These are phyloP conservation scores for Sarocladium brachiariae DNA, from an alignment of 2,329 filamentous ascomycete genomes.

Conservation along the genomic window DNA sequence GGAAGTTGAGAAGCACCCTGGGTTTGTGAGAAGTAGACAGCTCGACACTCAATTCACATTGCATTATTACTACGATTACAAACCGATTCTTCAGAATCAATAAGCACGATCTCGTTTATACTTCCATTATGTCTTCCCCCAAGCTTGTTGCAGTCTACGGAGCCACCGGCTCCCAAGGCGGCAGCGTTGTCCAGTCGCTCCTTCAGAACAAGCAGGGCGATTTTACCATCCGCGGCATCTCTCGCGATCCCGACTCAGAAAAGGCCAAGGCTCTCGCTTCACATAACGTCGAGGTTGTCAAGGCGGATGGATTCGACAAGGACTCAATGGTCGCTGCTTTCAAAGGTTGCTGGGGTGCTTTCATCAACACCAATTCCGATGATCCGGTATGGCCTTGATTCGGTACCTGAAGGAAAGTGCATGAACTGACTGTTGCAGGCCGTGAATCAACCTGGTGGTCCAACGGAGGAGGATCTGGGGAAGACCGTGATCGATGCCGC, in stretches of 20 bases:
- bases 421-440: conserved; percentile 12
- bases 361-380: conserved; percentile 26
- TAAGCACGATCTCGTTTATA: neutral
- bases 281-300: conserved; percentile 23
- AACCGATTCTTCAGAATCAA: neutral
- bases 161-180: conserved; percentile 24
- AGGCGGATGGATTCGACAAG: conserved; percentile 21
- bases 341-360: conserved; percentile 25
- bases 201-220: conserved; percentile 21
- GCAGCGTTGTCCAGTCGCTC: conserved; percentile 23
- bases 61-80: neutral
- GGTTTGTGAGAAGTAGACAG: neutral
- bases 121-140: conserved; percentile 18
- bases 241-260: conserved; percentile 21
- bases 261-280: conserved; percentile 20
- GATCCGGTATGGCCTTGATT: conserved; percentile 16
- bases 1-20: neutral
- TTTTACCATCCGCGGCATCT: conserved; percentile 23
- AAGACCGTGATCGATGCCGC: conserved; percentile 5
- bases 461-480: conserved; percentile 18
- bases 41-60: neutral
- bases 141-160: conserved; percentile 22
- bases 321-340: conserved; percentile 21
- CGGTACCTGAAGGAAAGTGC: conserved; percentile 3
- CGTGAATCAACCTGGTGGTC: conserved; percentile 19